phyloP scores from a whole-genome alignment of 768 basidiomycete species.

The Lepiota venenata region DNA sequence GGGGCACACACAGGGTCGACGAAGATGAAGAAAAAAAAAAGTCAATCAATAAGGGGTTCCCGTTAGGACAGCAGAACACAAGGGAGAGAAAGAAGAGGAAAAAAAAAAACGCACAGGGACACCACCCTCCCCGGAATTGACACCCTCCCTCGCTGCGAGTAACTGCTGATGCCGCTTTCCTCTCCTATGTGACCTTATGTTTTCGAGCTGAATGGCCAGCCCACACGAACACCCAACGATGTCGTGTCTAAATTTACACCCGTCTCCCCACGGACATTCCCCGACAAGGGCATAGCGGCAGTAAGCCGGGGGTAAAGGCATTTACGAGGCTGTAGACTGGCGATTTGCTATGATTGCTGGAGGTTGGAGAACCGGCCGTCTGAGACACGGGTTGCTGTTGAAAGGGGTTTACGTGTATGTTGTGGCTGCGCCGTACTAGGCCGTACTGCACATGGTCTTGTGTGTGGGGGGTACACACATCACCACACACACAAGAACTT shows the following conservation, averaged over 20 bases:
- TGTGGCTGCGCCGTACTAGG: too few species aligned
- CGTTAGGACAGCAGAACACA: background rate
- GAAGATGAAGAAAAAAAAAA: background rate
- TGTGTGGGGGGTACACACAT: too few species aligned
- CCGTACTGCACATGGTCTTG: too few species aligned
- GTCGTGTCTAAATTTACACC: conserved; percentile 32
- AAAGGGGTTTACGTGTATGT: too few species aligned
- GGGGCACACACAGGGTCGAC: background rate
- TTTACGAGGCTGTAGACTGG: background rate
- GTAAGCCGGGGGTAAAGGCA: conserved; percentile 14
- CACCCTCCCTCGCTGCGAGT: conserved; percentile 4
- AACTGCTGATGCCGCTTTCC: conserved; percentile 26
- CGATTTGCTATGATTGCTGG: background rate
- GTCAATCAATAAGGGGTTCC: too few species aligned
- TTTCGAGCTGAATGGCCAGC: conserved; percentile 20
- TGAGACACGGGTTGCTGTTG: too few species aligned
- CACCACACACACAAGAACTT: too few species aligned
- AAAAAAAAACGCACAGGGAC: conserved; percentile 3
- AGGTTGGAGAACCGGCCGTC: background rate
- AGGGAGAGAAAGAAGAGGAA: background rate
- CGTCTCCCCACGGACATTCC: conserved; percentile 23
- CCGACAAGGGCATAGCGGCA: conserved; percentile 24
- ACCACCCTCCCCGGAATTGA: background rate
- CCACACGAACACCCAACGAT: conserved; percentile 34
- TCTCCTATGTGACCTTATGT: conserved; percentile 21